Evolutionary conservation across 495 filamentous ascomycete genomes (phyloP), one percentile per base, ranked within the genome.

Genomic region (Collariella sp.): DNA sequence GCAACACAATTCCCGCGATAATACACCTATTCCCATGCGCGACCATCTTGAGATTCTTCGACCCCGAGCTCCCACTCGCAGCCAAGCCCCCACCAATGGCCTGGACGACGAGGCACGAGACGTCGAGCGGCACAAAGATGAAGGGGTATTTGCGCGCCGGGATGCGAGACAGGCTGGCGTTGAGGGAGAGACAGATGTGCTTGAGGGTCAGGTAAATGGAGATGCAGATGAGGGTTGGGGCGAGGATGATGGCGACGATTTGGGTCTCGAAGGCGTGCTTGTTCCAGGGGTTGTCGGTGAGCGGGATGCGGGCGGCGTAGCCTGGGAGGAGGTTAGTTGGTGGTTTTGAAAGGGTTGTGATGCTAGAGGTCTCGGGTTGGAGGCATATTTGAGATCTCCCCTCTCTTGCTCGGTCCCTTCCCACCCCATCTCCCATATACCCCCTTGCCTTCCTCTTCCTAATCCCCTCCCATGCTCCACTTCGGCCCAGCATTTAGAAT

Each of bases 161-260:
- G 10, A 86, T 58, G 51, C 70, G 72, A 10, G 82, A 84, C 52
- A 81, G 72, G 24, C 67, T 52, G 12, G 79, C 69, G 54, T 76
- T 76, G 36, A 86, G 67, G 29, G 71, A 66, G 16, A 85, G 68
- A 52, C 82, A 74, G 48, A 82, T 67, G 62, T 85, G 81, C 62
- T 86, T 86, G 34, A 86, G 76, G 2, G 81, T 84, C 3, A 86
- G 73, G 65, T 87, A 87, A 59, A 86, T 73, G 48, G 79, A 79
- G 11, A 82, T 79, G 38, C 83, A 79, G 61, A 86, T 65, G 34
- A 86, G 80, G 23, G 82, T 83, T 0, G 84, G 84, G 5, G 77
- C 79, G 5, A 86, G 75, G 50, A 85, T 79, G 59, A 87, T 72
- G 62, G 81, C 81, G 63, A 79, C 78, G 58, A 87, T 85, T 44